phyloP scores from a whole-genome alignment of 148 eudicot species.

The Heliosperma pusillum region DNA sequence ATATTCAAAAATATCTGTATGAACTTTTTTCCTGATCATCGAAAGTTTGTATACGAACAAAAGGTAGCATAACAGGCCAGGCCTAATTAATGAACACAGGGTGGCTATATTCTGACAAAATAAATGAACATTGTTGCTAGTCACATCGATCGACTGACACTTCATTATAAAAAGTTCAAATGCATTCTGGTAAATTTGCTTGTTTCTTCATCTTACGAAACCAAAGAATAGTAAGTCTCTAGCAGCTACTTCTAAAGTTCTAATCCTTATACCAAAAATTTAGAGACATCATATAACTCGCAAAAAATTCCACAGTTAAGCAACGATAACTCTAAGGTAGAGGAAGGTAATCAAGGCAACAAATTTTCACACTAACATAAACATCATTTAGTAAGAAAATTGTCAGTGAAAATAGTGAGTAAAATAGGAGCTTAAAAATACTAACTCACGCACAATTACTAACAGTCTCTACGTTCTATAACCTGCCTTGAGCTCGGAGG shows the following conservation, averaged over 20 bases:
- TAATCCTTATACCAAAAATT: background rate
- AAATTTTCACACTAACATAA: background rate
- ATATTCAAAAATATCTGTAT: too few species aligned
- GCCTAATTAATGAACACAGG: too few species aligned
- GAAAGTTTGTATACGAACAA: too few species aligned
- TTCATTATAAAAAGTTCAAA: background rate
- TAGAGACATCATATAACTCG: background rate
- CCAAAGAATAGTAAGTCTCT: background rate
- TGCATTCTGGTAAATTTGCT: background rate
- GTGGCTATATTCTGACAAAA: too few species aligned
- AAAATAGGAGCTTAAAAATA: background rate
- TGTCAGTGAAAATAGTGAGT: background rate
- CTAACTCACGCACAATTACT: background rate
- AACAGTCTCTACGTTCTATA: background rate
- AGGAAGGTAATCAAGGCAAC: background rate
- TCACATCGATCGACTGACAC: background rate
- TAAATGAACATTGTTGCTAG: background rate
- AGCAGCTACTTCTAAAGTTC: background rate
- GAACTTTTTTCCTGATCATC: too few species aligned
- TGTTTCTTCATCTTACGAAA: too few species aligned
- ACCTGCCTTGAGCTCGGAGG: constrained; percentile 90
- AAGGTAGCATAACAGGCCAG: too few species aligned
- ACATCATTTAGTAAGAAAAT: background rate
- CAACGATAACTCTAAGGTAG: background rate
- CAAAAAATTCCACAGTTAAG: background rate